These are phyloP conservation scores for Elaeagnus macrophylla DNA, from an alignment of 306 rosid species.

Conservation along the genomic window DNA sequence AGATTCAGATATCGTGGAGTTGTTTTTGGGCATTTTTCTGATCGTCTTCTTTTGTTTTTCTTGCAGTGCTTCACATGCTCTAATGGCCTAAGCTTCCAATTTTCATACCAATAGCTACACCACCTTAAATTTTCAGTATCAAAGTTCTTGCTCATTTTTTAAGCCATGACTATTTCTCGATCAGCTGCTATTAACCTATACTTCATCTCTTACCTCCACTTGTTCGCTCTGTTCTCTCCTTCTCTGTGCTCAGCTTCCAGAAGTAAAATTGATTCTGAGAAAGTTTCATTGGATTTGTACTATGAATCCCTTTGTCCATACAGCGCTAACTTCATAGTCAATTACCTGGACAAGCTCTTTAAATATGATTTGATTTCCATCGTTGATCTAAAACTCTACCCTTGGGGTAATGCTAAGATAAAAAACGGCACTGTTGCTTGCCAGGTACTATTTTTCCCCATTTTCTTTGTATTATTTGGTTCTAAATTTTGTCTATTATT, in stretches of 20 bases:
- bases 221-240: slow-evolving; percentile 17
- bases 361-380: slow-evolving; percentile 41
- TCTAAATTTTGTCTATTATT: no score
- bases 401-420: slow-evolving; percentile 83
- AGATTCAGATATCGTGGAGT: no score
- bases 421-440: slow-evolving; percentile 50
- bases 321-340: slow-evolving; percentile 54
- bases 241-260: slow-evolving; percentile 16
- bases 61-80: no score
- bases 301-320: slow-evolving; percentile 44
- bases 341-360: slow-evolving; percentile 55
- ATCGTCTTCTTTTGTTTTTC: no score
- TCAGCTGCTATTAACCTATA: background rate
- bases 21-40: no score
- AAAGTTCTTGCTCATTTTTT: no score
- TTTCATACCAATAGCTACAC: no score
- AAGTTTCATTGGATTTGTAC: slow-evolving; percentile 57
- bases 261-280: slow-evolving; percentile 28
- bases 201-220: slow-evolving; percentile 17
- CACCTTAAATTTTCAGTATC: no score
- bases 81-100: no score
- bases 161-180: no score
- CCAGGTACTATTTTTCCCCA: slow-evolving; percentile 41
- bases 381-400: slow-evolving; percentile 67
- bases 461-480: background rate